Evolutionary conservation across 306 rosid genomes (phyloP).

Genomic region (Vigna mungo): DNA sequence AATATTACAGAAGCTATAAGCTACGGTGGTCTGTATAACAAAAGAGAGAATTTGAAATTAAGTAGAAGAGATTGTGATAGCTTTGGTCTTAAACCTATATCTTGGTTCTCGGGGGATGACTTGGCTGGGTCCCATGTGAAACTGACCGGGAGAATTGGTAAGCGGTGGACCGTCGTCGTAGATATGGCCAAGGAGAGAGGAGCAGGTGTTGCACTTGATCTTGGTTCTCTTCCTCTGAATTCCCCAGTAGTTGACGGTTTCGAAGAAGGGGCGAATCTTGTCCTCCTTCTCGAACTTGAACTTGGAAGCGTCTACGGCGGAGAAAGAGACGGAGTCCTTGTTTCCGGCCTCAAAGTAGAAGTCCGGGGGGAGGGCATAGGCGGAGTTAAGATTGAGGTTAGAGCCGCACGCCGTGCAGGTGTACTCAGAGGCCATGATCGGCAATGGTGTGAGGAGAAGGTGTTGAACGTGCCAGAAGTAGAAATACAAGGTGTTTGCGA

Average conservation of each 20-base stretch:
- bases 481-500: not conserved
- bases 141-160: conserved; percentile 73
- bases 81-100: conserved; percentile 78
- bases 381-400: conserved; percentile 64
- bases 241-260: conserved; percentile 87
- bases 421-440: conserved; percentile 70
- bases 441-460: not conserved
- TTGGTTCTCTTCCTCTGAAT: conserved; percentile 88
- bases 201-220: conserved; percentile 71
- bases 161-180: conserved; percentile 92
- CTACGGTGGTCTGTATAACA: not conserved
- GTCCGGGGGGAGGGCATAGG: conserved; percentile 62
- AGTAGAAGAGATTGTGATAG: conserved; percentile 63
- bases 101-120: conserved; percentile 84
- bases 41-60: not conserved
- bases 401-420: conserved; percentile 70
- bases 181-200: conserved; percentile 63
- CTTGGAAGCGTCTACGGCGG: conserved; percentile 67
- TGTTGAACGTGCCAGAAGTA: not conserved
- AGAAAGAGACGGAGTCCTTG: conserved; percentile 79
- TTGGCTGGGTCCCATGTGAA: conserved; percentile 92
- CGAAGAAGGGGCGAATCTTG: conserved; percentile 82
- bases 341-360: conserved; percentile 91
- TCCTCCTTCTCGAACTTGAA: conserved; percentile 81
- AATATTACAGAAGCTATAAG: conserved; percentile 1